phyloP scores from a whole-genome alignment of 495 filamentous ascomycete genomes.

The Podospora sp. region DNA sequence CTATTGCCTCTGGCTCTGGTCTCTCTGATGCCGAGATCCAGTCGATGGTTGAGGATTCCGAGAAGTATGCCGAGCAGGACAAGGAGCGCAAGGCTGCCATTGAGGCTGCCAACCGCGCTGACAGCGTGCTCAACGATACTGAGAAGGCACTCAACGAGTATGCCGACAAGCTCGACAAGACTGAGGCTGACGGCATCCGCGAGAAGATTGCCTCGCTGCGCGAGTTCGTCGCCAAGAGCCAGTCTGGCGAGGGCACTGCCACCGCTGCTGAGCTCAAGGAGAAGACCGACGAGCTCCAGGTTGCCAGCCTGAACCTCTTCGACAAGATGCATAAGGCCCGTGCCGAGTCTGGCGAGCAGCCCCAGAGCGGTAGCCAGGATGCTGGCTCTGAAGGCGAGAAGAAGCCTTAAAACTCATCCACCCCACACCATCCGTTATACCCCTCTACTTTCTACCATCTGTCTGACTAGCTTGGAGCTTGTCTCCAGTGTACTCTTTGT shows the following conservation, averaged over 20 bases:
- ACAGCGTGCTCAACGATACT: constrained; percentile 94
- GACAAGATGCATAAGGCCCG: constrained; percentile 99
- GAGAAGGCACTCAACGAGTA: constrained; percentile 98
- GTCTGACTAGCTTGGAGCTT: constrained; percentile 40
- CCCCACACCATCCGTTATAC: constrained; percentile 26
- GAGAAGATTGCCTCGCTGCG: constrained; percentile 91
- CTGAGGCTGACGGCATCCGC: constrained; percentile 85
- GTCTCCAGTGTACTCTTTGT: constrained; percentile 46
- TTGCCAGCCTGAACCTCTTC: constrained; percentile 92
- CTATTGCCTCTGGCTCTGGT: constrained; percentile 97
- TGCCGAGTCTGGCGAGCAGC: constrained; percentile 58
- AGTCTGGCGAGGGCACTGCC: constrained; percentile 82
- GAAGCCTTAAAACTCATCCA: constrained; percentile 52
- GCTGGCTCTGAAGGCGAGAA: constrained; percentile 76
- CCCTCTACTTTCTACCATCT: constrained; percentile 35
- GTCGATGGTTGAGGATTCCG: constrained; percentile 94
- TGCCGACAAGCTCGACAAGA: constrained; percentile 93
- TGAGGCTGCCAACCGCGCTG: constrained; percentile 94
- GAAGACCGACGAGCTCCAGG: constrained; percentile 97
- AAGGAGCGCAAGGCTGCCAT: constrained; percentile 96
- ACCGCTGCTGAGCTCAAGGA: constrained; percentile 92
- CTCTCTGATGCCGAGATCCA: constrained; percentile 93
- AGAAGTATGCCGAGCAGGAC: constrained; percentile 92
- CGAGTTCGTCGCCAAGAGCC: constrained; percentile 91
- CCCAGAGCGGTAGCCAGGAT: constrained; percentile 34